These are phyloP conservation scores for Aspergillus biplanus DNA, from an alignment of 495 filamentous ascomycete species.

Conservation along the genomic window DNA sequence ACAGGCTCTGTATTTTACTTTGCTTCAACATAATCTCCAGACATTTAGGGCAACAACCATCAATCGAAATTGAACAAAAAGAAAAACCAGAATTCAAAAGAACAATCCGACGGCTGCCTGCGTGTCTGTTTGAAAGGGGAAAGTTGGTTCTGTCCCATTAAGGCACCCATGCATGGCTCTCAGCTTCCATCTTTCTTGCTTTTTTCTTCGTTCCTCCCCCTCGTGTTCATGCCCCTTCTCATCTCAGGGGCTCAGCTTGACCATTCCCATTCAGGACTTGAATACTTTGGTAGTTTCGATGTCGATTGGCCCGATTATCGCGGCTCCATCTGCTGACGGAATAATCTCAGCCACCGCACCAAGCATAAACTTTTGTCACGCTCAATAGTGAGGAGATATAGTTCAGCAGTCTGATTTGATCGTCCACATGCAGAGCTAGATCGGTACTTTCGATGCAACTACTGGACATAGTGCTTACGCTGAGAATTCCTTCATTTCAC, in stretches of 20 bases:
- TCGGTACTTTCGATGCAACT: background rate
- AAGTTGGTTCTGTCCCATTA: background rate
- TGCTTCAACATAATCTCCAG: no score
- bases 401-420: background rate
- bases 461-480: constrained; percentile 5
- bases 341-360: constrained; percentile 9
- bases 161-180: constrained; percentile 21
- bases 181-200: background rate
- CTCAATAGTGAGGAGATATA: constrained; percentile 2
- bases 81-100: background rate
- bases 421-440: constrained; percentile 6
- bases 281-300: background rate
- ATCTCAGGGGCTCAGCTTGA: constrained; percentile 10
- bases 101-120: background rate
- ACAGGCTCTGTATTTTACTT: no score
- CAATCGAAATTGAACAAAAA: background rate
- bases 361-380: constrained; percentile 6
- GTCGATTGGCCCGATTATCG: constrained; percentile 11
- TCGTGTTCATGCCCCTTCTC: constrained; percentile 23
- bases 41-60: no score
- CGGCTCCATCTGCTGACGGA: constrained; percentile 10
- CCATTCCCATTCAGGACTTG: constrained; percentile 13
- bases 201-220: constrained; percentile 8
- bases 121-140: background rate
- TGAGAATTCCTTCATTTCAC: background rate